Evolutionary conservation across 495 filamentous ascomycete species (phyloP).

Genomic region (Immersiella caudata): DNA sequence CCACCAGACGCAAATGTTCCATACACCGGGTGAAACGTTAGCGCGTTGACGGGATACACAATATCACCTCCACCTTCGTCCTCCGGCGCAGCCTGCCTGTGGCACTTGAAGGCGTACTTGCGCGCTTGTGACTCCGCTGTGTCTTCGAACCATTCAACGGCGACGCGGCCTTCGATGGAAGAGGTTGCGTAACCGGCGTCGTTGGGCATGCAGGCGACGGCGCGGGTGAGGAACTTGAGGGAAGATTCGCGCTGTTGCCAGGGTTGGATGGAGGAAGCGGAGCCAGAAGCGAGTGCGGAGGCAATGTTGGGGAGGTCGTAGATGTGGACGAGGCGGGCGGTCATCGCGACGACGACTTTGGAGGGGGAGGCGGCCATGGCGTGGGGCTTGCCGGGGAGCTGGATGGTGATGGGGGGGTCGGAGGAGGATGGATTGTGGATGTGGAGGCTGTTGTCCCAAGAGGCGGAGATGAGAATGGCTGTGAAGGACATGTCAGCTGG

Average conservation of each 20-base stretch:
- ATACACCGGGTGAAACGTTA: constrained; percentile 87
- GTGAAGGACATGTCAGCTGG: background rate
- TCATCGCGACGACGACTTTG: constrained; percentile 93
- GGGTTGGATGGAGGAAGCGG: constrained; percentile 61
- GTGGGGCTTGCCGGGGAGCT: constrained; percentile 82
- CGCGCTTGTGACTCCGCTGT: constrained; percentile 78
- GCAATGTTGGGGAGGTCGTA: constrained; percentile 80
- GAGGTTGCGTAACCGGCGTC: constrained; percentile 87
- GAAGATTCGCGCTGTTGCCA: constrained; percentile 90
- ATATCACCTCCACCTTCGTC: constrained; percentile 72
- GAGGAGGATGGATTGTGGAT: constrained; percentile 63
- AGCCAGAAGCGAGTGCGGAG: constrained; percentile 53
- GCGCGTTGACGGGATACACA: constrained; percentile 92
- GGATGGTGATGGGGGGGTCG: constrained; percentile 57
- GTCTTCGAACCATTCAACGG: constrained; percentile 97
- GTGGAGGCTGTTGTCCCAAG: constrained; percentile 91
- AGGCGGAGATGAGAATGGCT: constrained; percentile 78
- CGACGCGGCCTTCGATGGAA: constrained; percentile 90
- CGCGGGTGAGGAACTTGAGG: constrained; percentile 93
- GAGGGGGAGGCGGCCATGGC: constrained; percentile 78
- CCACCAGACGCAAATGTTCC: constrained; percentile 94
- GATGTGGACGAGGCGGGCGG: constrained; percentile 85
- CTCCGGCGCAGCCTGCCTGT: constrained; percentile 64
- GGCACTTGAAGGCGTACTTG: constrained; percentile 99
- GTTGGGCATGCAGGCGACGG: constrained; percentile 94